These are phyloP conservation scores for Yarrowia keelungensis DNA, from an alignment of 805 yeast genomes.

Conservation along the genomic window DNA sequence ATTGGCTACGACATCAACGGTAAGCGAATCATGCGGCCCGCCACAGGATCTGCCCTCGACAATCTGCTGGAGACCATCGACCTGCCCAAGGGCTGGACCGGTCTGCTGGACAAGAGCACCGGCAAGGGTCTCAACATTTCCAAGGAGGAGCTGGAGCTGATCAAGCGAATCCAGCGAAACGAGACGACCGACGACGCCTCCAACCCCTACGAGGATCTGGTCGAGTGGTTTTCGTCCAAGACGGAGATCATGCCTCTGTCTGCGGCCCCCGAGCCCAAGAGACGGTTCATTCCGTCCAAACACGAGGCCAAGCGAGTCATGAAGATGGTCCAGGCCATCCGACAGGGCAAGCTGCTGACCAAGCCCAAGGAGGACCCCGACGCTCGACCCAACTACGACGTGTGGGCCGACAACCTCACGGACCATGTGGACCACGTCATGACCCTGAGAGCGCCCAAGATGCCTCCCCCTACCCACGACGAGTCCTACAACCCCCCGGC, in stretches of 20 bases:
- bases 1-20: constrained; percentile 97
- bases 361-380: constrained; percentile 64
- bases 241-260: constrained; percentile 88
- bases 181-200: constrained; percentile 79
- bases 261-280: constrained; percentile 95
- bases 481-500: constrained; percentile 98
- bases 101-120: constrained; percentile 86
- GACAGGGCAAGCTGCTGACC: constrained; percentile 93
- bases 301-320: constrained; percentile 95
- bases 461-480: constrained; percentile 95
- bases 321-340: constrained; percentile 94
- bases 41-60: constrained; percentile 93
- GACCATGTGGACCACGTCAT: constrained; percentile 77
- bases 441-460: constrained; percentile 93
- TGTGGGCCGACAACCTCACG: constrained; percentile 79
- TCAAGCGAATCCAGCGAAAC: constrained; percentile 82
- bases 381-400: constrained; percentile 66
- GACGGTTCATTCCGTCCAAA: constrained; percentile 95
- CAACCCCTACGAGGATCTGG: constrained; percentile 90
- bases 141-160: constrained; percentile 86
- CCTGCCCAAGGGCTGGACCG: constrained; percentile 98
- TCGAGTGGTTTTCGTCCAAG: constrained; percentile 93
- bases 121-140: constrained; percentile 84
- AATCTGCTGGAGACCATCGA: constrained; percentile 88
- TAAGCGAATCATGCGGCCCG: constrained; percentile 98